Conservation (phyloP, 306 rosid genomes). For the Astragalus glycyphyllos region DNA sequence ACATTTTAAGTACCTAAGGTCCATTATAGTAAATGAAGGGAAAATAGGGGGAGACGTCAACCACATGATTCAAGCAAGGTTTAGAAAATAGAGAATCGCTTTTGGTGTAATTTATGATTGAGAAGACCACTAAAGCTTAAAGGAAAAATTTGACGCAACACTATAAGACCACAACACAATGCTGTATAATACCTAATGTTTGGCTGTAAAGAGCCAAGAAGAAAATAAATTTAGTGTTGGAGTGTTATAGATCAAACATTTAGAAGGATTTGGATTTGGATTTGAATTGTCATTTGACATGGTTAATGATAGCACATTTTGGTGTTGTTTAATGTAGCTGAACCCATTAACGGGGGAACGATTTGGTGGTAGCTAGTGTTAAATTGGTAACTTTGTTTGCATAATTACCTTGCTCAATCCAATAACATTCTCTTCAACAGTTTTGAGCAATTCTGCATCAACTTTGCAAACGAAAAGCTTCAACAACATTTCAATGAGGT, state of each 20-base stretch:
- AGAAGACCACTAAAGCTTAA: not conserved
- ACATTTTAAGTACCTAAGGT: not conserved
- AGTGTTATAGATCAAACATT: not conserved
- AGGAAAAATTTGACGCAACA: not conserved
- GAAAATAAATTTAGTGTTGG: conserved; percentile 1
- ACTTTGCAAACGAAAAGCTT: conserved; percentile 98
- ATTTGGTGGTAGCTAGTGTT: conserved; percentile 5
- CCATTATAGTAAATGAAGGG: not conserved
- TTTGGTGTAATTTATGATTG: conserved; percentile 1
- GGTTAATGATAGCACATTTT: conserved; percentile 1
- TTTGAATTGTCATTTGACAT: not conserved
- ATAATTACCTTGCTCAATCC: conserved; percentile 26
- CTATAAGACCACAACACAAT: conserved; percentile 1
- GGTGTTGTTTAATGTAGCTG: not conserved
- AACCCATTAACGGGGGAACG: not conserved
- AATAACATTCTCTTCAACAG: conserved; percentile 52
- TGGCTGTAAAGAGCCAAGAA: not conserved
- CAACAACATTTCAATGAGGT: conserved; percentile 99
- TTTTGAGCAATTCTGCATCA: conserved; percentile 99
- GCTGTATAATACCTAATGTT: not conserved
- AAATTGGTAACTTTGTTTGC: conserved; percentile 12
- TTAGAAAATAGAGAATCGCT: not conserved
- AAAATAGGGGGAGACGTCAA: not conserved
- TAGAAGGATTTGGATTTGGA: not conserved
- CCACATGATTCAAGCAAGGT: not conserved